These are phyloP conservation scores for Pyrus pyrifolia DNA, from an alignment of 306 rosid genomes.

Conservation along the genomic window DNA sequence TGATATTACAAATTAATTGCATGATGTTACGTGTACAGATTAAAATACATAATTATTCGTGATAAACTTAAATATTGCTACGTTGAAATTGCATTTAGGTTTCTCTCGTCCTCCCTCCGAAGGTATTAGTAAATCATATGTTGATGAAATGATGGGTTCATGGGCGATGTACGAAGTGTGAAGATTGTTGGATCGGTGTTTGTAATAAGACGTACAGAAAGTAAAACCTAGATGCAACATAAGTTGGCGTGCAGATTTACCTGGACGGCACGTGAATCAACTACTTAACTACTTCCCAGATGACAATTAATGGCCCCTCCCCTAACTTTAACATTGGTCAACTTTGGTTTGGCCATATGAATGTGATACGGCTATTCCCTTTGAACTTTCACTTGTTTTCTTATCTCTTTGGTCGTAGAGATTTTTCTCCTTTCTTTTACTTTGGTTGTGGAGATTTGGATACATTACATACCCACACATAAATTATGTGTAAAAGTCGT, in stretches of 20 bases:
- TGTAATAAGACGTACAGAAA: neutral
- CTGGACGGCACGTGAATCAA: slow-evolving; percentile 21
- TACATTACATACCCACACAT: neutral
- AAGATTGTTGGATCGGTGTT: neutral
- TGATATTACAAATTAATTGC: too few relatives aligned
- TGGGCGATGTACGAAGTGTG: neutral
- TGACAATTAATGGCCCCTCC: neutral
- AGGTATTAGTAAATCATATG: too few relatives aligned
- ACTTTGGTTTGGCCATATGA: neutral
- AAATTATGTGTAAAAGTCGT: neutral
- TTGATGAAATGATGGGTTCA: too few relatives aligned
- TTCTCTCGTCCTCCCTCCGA: too few relatives aligned
- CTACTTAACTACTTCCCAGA: neutral
- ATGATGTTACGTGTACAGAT: rapidly evolving
- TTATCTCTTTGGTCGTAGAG: neutral
- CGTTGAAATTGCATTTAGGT: neutral
- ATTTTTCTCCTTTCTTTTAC: neutral
- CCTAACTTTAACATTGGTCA: neutral
- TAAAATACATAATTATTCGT: too few relatives aligned
- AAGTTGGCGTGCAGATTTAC: slow-evolving; percentile 16
- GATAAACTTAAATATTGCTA: too few relatives aligned
- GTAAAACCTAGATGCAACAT: neutral
- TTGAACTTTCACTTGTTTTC: neutral
- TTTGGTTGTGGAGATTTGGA: neutral
- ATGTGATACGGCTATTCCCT: neutral